phyloP scores from a whole-genome alignment of 495 filamentous ascomycete species.

The Xylaria cubensis region DNA sequence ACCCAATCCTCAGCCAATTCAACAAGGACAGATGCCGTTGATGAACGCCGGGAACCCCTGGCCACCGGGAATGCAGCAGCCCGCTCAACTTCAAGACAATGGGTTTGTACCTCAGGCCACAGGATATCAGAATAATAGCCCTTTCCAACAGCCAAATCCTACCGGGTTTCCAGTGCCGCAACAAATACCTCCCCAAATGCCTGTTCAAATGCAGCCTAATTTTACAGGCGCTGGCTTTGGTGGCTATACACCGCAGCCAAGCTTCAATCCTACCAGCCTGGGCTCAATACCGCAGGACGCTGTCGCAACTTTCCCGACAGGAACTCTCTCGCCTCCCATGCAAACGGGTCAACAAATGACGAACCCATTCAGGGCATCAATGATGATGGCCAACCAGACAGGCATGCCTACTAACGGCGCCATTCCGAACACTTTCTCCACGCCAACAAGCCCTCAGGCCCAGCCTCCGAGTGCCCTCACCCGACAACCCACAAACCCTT shows the following conservation, averaged over 20 bases:
- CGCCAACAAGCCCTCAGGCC: slow-evolving; percentile 39
- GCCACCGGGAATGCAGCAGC: slow-evolving; percentile 46
- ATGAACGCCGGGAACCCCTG: slow-evolving; percentile 50
- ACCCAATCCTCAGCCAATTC: slow-evolving; percentile 42
- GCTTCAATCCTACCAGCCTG: slow-evolving; percentile 59
- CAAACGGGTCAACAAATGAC: slow-evolving; percentile 64
- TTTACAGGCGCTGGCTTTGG: slow-evolving; percentile 88
- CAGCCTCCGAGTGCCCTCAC: slow-evolving; percentile 50
- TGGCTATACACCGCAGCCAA: slow-evolving; percentile 74
- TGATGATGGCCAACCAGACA: slow-evolving; percentile 67
- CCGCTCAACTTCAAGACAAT: slow-evolving; percentile 54
- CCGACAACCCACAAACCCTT: slow-evolving; percentile 84
- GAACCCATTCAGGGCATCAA: slow-evolving; percentile 89
- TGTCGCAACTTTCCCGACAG: slow-evolving; percentile 56
- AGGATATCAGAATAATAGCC: slow-evolving; percentile 54
- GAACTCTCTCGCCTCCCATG: slow-evolving; percentile 41
- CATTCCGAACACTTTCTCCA: slow-evolving; percentile 34
- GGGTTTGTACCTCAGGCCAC: slow-evolving; percentile 57
- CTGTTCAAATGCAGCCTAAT: slow-evolving; percentile 51
- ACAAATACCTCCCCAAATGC: slow-evolving; percentile 30
- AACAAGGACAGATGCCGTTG: slow-evolving; percentile 37
- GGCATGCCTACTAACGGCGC: slow-evolving; percentile 42
- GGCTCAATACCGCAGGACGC: slow-evolving; percentile 72
- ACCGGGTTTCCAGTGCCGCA: slow-evolving; percentile 62
- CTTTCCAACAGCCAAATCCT: slow-evolving; percentile 54